Base-by-base conservation (phyloP, 2,329 filamentous ascomycete genomes). In the Purpureocillium lavendulum region DNA sequence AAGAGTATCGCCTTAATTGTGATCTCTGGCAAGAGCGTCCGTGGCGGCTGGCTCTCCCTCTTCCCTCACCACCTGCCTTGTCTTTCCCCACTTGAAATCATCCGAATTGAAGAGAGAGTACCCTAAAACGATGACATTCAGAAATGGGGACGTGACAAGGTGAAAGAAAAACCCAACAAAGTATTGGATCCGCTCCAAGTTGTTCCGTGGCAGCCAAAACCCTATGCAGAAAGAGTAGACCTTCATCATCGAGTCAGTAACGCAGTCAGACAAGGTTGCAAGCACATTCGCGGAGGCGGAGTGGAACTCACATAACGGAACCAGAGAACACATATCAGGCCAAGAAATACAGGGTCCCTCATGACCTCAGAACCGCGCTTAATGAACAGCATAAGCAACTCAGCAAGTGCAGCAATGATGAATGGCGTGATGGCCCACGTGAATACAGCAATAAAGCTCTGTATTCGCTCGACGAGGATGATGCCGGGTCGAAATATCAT, bases 1-100 rank as follows among this genome's bases (percentile, higher is more conserved):
- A n/a, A n/a, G n/a, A 26, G 21, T 26, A 26, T 26, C 21, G 5
- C 21, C 21, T 26, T 26, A 10, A 26, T 26, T n/a, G n/a, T n/a
- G n/a, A n/a, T n/a, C n/a, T n/a, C n/a, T n/a, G n/a, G n/a, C n/a
- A n/a, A n/a, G n/a, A n/a, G n/a, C n/a, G n/a, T n/a, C n/a, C n/a
- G n/a, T n/a, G n/a, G n/a, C n/a, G n/a, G n/a, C n/a, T n/a, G n/a
- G n/a, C n/a, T 58, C 55, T 1, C 34, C 49, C 6, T 52, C 52
- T 3, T 47, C 54, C 10, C 44, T 42, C 21, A 64, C 40, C 28
- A 66, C 61, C 24, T 65, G 60, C 2, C 62, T 50, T 1, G 66
- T 69, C 53, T 69, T 69, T 13, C 65, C 66, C 66, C 65, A 69
- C 41, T 61, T 63, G 51, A 69, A 69, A 46, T 66, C 62, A 40